Evolutionary conservation across 1,284 basidiomycete genomes (phyloP), one percentile per base, ranked within the genome.

Genomic region (Naganishia cerealis): DNA sequence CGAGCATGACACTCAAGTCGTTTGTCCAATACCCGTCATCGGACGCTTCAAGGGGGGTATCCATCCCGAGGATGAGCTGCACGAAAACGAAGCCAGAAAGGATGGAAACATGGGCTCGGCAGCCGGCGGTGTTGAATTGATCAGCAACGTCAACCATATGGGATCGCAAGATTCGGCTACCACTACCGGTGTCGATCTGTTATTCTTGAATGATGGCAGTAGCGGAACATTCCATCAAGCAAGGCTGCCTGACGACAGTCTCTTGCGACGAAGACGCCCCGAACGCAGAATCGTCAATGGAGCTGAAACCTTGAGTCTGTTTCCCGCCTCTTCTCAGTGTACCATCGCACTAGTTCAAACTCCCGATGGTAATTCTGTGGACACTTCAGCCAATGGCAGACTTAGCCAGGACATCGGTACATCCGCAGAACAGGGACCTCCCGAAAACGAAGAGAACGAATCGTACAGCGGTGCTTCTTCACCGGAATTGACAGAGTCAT

Each of bases 11-110:
- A 33, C 52, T 21, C 59, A 62, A 21, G 39, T 53, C 18, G 48
- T 39, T 39, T 54, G 38, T 63, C 50, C 61, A 5, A 38, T 26
- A 24, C 36, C 50, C 1, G 50, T 54, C 5, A 40, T 40, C 9
- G 38, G 9, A 16, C 50, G 29, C 15, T 26, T 42, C 21, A 43
- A 42, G 7, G 61, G 61, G 15, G n/a, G n/a, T n/a, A 5, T 63
- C 12, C 38, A 63, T 33, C 50, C 61, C 9, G 21, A 24, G 10
- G 61, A 42, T 18, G 50, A 63, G 38, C 42, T 9, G 6, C 42
- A 29, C n/a, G 61, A 63, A 29, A 63, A 54, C 39, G 50, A 63
- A 42, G 52, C 50, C 1, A 40, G 61, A 18, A 46, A 50, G 18
- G 38, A 39, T 39, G 48, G 21, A 33, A 29, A 29, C n/a, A 26